A percentile compares a stretch with the other conserved stretches of the same genome.
Evolutionary conservation across 352 stramenopile genomes (phyloP).

Genomic region (Elongisporangium prolatum): DNA sequence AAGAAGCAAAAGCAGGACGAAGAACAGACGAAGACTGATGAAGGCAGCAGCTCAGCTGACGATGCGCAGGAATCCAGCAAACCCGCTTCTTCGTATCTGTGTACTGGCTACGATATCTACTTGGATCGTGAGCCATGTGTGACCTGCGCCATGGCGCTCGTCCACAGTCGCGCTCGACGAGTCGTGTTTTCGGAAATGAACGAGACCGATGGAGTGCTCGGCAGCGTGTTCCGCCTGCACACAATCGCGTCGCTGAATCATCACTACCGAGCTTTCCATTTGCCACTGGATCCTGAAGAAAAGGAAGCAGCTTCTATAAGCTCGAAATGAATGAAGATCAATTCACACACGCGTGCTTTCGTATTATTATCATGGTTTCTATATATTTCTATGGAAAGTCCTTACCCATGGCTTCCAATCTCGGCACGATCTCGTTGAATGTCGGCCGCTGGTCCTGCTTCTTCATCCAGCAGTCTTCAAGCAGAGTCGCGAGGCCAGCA

Average conservation of each 20-base stretch:
- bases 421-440: slow-evolving; percentile 80
- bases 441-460: slow-evolving; percentile 75
- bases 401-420: slow-evolving; percentile 76
- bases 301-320: slow-evolving; percentile 1
- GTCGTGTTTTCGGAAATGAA: slow-evolving; percentile 74
- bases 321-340: slow-evolving; percentile 2
- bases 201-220: slow-evolving; percentile 49
- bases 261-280: slow-evolving; percentile 80
- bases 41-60: not conserved
- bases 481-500: slow-evolving; percentile 36
- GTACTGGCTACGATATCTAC: slow-evolving; percentile 87
- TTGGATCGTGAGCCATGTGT: slow-evolving; percentile 79
- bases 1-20: slow-evolving; percentile 35
- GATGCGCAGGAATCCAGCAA: slow-evolving; percentile 3
- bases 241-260: slow-evolving; percentile 87
- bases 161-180: slow-evolving; percentile 78
- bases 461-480: slow-evolving; percentile 83
- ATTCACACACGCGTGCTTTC: slow-evolving; percentile 1
- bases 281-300: slow-evolving; percentile 14
- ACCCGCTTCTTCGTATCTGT: slow-evolving; percentile 70
- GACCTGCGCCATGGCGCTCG: slow-evolving; percentile 89
- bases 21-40: not conserved
- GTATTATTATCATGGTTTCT: not conserved
- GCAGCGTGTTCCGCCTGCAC: slow-evolving; percentile 62
- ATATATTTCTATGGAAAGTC: slow-evolving; percentile 37